A percentile compares a stretch with the other conserved stretches of the same genome.
Conservation (phyloP, 192 early-diverging fungal species). For the Funneliformis mosseae region DNA sequence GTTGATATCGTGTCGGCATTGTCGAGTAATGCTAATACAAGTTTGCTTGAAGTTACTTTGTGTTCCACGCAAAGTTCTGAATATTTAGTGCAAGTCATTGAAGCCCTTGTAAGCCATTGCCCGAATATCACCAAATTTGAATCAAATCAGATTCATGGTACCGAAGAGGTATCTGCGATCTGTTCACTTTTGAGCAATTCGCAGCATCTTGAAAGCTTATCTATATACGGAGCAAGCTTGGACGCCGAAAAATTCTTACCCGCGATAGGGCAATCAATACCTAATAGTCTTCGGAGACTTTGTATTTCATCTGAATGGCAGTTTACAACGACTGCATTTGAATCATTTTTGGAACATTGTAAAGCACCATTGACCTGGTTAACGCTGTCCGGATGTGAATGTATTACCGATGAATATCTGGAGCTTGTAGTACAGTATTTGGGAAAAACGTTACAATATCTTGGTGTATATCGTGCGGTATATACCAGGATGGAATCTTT, state of each 20-base stretch:
- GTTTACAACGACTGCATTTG: slow-evolving; percentile 6
- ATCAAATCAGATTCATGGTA: slow-evolving; percentile 24
- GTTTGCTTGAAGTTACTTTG: background rate
- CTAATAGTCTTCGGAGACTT: slow-evolving; percentile 7
- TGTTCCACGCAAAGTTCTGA: slow-evolving; percentile 13
- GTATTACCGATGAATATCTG: slow-evolving; percentile 10
- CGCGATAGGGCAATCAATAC: slow-evolving; percentile 17
- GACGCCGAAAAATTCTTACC: slow-evolving; percentile 17
- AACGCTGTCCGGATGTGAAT: slow-evolving; percentile 11
- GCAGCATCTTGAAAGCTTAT: slow-evolving; percentile 12
- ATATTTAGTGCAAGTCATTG: slow-evolving; percentile 13
- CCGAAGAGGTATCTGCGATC: background rate
- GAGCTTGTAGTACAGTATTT: slow-evolving; percentile 9
- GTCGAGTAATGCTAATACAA: background rate
- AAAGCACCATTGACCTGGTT: slow-evolving; percentile 12
- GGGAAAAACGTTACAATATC: slow-evolving; percentile 6
- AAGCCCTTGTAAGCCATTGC: slow-evolving; percentile 1
- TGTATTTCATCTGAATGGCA: slow-evolving; percentile 16
- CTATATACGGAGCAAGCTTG: slow-evolving; percentile 6
- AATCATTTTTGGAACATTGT: slow-evolving; percentile 20
- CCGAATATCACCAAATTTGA: slow-evolving; percentile 20
- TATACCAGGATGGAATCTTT: slow-evolving; percentile 24
- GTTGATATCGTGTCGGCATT: slow-evolving; percentile 10
- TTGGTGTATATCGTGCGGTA: slow-evolving; percentile 16
- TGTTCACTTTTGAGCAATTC: slow-evolving; percentile 7